Base-by-base conservation (phyloP, 176 grass and related monocot species). In the Saccharum spontaneum region DNA sequence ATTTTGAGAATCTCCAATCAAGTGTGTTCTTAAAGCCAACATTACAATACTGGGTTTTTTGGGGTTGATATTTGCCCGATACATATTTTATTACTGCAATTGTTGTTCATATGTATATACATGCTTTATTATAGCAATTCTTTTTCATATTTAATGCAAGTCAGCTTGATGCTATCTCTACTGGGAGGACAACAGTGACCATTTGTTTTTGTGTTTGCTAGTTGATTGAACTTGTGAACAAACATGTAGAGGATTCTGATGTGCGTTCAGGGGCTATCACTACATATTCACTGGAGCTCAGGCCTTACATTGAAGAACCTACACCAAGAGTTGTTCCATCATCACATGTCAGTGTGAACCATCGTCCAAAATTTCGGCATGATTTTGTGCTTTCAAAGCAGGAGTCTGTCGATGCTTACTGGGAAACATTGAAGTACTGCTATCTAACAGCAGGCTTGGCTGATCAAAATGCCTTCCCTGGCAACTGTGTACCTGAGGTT, bases 221-320 rank as follows among this genome's bases (percentile, higher is more conserved):
- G 93, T 87, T 95, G 80, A 75, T 95, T 20, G 90, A 87, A 76
- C 60, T 95, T 79, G 93, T 88, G 26, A 93, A 92, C 65, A 76
- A 64, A 75, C 46, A 37, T 84, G 49, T 71, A 77, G 82, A 86
- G 72, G 95, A 91, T 91, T 67, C 60, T 6, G 68, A 79, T 89
- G 82, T 34, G 38, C 28, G 63, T 61, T 71, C 76, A 85, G 84
- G 88, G 69, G 81, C 59, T 63, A 34, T 84, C 36, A 92, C 92
- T 84, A 90, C 89, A 69, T 87, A 98, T 92, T 81, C 87, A 67
- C 74, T 98, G 76, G 95, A 94, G 72, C 67, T 98, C 79, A 94
- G 88, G 84, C 95, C 95, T 78, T 90, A 98, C 79, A 94, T 94
- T 79, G 95, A 98, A 89, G 95, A 94, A 89, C 92, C 95, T 77